phyloP scores from a whole-genome alignment of 2,329 filamentous ascomycete genomes.

The Parastagonospora nodorum region DNA sequence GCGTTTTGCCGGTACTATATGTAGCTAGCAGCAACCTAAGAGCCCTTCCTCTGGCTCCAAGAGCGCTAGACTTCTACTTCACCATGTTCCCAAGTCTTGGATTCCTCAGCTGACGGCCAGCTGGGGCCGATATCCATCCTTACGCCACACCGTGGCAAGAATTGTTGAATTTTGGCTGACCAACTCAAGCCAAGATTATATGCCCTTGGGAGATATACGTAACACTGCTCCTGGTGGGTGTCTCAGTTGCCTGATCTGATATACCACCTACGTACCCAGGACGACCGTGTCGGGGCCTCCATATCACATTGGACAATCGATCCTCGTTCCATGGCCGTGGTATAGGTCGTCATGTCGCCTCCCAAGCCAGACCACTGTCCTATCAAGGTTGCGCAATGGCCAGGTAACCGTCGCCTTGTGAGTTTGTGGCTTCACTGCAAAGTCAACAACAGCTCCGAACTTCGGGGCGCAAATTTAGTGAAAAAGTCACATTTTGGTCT shows the following conservation, averaged over 20 bases:
- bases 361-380: conserved; percentile 7
- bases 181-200: background rate
- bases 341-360: conserved; percentile 3
- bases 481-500: too few species aligned
- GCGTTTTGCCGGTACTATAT: conserved; percentile 13
- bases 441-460: background rate
- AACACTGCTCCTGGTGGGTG: conserved; percentile 5
- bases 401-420: conserved; percentile 6
- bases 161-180: too few species aligned
- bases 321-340: too few species aligned
- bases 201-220: background rate
- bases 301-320: too few species aligned
- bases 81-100: conserved; percentile 13
- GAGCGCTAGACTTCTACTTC: background rate
- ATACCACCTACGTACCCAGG: conserved; percentile 6
- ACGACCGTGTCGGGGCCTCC: background rate
- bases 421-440: background rate
- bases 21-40: conserved; percentile 13
- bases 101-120: conserved; percentile 5
- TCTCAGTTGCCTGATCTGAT: conserved; percentile 22
- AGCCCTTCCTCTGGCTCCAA: background rate
- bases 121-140: conserved; percentile 7
- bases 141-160: conserved; percentile 9
- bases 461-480: too few species aligned
- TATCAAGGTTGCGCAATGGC: conserved; percentile 6